Percentiles rank a stretch among this genome's conserved stretches.
Conservation (phyloP, 179 eudicot genomes). For the Amaranthus tricolor region DNA sequence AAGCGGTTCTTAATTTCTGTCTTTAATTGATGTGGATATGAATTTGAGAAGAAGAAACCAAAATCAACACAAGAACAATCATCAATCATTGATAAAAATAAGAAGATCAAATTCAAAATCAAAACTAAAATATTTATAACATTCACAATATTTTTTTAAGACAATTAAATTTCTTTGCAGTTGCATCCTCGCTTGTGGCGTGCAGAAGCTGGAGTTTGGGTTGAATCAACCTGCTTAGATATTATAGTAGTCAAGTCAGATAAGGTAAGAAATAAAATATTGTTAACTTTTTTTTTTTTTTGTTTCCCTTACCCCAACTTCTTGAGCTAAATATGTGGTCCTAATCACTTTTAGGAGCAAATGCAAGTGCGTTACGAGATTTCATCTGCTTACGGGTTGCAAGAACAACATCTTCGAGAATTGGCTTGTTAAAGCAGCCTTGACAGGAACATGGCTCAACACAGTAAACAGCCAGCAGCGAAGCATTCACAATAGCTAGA, state of each 20-base stretch:
- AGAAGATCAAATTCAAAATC: no score
- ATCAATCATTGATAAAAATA: no score
- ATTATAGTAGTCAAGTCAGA: slow-evolving; percentile 6
- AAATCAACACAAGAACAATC: no score
- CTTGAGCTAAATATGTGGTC: slow-evolving; percentile 51
- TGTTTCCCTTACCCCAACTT: slow-evolving; percentile 46
- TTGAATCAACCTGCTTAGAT: slow-evolving; percentile 62
- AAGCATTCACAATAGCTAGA: slow-evolving; percentile 98
- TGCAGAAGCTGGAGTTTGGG: slow-evolving; percentile 92
- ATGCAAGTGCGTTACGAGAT: slow-evolving; percentile 97
- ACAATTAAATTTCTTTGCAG: slow-evolving; percentile 93
- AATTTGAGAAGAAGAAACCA: no score
- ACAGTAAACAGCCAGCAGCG: slow-evolving; percentile 97
- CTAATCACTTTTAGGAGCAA: slow-evolving; percentile 96
- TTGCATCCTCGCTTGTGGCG: slow-evolving; percentile 97
- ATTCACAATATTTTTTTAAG: slow-evolving; percentile 96
- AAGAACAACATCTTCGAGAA: slow-evolving; percentile 81
- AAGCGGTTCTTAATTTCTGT: no score
- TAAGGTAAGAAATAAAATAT: neutral
- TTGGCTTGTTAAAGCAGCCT: slow-evolving; percentile 94
- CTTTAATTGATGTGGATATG: no score
- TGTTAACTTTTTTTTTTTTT: neutral
- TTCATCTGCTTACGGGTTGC: slow-evolving; percentile 95
- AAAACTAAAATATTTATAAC: no score
- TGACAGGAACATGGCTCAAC: slow-evolving; percentile 97